Conservation (phyloP, 176 grass and related monocot genomes). For the Avena insularis region DNA sequence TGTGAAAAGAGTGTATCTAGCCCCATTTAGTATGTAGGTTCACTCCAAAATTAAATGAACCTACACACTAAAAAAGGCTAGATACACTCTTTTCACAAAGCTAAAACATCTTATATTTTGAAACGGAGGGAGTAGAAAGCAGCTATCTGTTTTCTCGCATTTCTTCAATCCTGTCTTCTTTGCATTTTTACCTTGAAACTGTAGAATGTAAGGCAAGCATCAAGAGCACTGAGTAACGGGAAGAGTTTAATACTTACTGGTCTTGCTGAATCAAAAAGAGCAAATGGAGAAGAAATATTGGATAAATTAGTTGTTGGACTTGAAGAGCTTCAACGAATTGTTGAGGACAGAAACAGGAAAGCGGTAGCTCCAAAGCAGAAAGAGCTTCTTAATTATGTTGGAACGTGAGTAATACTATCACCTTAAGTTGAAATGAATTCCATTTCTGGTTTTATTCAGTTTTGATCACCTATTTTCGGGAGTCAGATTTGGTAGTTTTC, state of each 20-base stretch:
- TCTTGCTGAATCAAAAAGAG: constrained; percentile 92
- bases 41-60: too few relatives aligned
- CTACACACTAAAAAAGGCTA: too few relatives aligned
- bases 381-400: constrained; percentile 96
- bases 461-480: background rate
- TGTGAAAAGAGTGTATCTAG: too few relatives aligned
- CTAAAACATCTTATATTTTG: too few relatives aligned
- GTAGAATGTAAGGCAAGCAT: constrained; percentile 96
- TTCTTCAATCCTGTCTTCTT: constrained; percentile 31
- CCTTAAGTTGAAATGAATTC: constrained; percentile 32
- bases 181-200: constrained; percentile 7
- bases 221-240: constrained; percentile 73
- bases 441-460: constrained; percentile 1
- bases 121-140: background rate
- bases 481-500: constrained; percentile 11
- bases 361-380: constrained; percentile 94
- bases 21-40: too few relatives aligned
- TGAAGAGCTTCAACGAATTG: constrained; percentile 81
- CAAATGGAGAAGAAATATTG: constrained; percentile 78
- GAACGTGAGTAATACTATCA: constrained; percentile 64
- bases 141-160: background rate
- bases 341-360: constrained; percentile 85
- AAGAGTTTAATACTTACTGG: constrained; percentile 74
- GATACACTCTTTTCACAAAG: too few relatives aligned
- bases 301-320: constrained; percentile 82